Evolutionary conservation across 2,329 filamentous ascomycete genomes (phyloP), one percentile per base, ranked within the genome.

Genomic region (Fusarium hostae): DNA sequence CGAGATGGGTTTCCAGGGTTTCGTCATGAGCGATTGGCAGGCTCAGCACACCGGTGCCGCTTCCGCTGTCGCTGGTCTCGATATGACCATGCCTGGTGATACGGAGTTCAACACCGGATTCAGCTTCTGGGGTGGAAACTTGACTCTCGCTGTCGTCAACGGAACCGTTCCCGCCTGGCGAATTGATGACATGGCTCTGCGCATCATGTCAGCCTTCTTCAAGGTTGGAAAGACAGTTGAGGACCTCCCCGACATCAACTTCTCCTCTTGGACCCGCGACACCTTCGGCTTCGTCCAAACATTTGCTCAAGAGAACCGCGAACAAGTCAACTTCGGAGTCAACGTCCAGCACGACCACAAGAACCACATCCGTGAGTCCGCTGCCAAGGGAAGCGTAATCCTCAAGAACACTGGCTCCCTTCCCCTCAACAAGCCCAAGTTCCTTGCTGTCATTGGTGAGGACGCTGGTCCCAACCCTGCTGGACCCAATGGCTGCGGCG

Each of bases 1-100:
- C 32, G 93, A 96, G 81, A 85, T 95, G 2, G 92, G 92, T 44
- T 95, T 95, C 82, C 92, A 94, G 73, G 93, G 93, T 1, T 94
- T 94, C 75, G 87, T 95, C 63, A 90, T 93, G 88, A 89, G 87
- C n/a, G 93, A 97, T 79, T 96, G 93, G 92, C 84, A 88, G 72
- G 93, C 92, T 8, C 91, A 94, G 75, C 92, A 95, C 75, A 84
- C 89, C 6, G 92, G 91, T 70, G 90, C 88, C 9, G 84, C 89
- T 30, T 88, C 86, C 39, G 91, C 92, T 5, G 84, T 89, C 40
- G 92, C 92, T 26, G 94, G 93, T 41, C 84, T 96, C 28, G 94
- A 97, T 79, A 94, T 96, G 92, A 87, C 87, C n/a, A 96, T 96
- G 94, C 92, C 92, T 2, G 93, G 94, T 59, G 95, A 98, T 78